Base-by-base conservation (phyloP, 148 eudicot species). In the Heliosperma pusillum region DNA sequence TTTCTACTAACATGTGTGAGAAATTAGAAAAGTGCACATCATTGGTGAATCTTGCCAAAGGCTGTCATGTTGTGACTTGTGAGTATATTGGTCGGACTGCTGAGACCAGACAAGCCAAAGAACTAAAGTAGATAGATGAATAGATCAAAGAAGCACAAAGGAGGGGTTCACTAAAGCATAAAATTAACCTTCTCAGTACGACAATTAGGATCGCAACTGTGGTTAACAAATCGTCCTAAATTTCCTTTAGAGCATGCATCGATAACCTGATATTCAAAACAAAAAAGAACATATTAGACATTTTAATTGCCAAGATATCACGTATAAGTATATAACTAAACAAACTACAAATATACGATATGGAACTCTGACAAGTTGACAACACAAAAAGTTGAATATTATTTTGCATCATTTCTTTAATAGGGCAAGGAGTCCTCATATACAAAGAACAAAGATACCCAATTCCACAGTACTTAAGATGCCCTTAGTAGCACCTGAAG, bases 171-270 rank as follows among this genome's bases (percentile, higher is more conserved):
- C 5, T 70, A 3, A 29, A 60, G 42, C 40, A 69, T 62, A 47
- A 30, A 36, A 74, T 72, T 80, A 70, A 91, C 98, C 98, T 95
- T 95, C 80, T 95, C 99, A 1, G 99, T 95, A 36, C 93, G 91
- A 79, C 99, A 95, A 78, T 95, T 95, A 63, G 99, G 99, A 79
- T 95, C 99, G 77, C 99, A 95, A 69, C 99, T 92, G 77, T 95
- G 99, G 80, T 95, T 95, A 69, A 95, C 93, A 85, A 92, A 95
- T 66, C 99, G 96, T 24, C 99, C 97, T 80, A 95, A 80, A 79
- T 95, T 95, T 77, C 99, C 99, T 90, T 95, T 95, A 42, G 89
- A 88, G 66, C 96, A 89, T 45, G 99, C 99, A 85, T 95, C 99
- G 62, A 95, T 92, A 71, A 95, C 97, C 98, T 95, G 89, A 58